Evolutionary conservation across 371 early-diverging fungal genomes (phyloP).

Genomic region (Chytridiales sp.): DNA sequence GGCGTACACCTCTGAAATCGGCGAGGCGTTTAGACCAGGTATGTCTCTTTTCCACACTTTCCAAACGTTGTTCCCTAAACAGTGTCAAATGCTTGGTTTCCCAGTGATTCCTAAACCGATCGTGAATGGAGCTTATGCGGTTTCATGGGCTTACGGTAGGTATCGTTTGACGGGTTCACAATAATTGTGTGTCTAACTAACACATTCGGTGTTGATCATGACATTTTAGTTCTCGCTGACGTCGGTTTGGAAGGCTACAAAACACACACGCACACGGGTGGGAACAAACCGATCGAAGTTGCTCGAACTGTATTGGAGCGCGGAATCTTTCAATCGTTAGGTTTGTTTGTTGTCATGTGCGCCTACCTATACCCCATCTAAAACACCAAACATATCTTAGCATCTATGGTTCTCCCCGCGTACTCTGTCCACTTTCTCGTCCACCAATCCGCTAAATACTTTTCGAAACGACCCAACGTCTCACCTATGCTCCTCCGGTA

Average conservation of each 20-base stretch:
- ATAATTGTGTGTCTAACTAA: no score
- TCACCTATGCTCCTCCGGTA: conserved; percentile 54
- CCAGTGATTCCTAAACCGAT: no score
- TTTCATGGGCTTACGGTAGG: conserved; percentile 25
- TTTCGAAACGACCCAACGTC: conserved; percentile 27
- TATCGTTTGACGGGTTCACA: conserved; percentile 15
- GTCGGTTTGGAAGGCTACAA: conserved; percentile 72
- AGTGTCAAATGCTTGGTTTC: no score
- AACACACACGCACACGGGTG: conserved; percentile 50
- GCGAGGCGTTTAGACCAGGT: conserved; percentile 77
- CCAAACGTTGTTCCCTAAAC: no score
- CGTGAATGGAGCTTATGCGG: conserved; percentile 23
- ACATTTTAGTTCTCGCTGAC: conserved; percentile 44
- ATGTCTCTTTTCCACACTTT: conserved; percentile 50
- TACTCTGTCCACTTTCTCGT: conserved; percentile 74
- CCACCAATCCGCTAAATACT: conserved; percentile 61
- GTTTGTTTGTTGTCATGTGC: conserved; percentile 1
- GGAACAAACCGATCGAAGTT: conserved; percentile 40
- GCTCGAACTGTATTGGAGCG: conserved; percentile 63
- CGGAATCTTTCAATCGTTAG: conserved; percentile 63
- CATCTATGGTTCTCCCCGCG: conserved; percentile 71
- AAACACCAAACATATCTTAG: conserved; percentile 34
- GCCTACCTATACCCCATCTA: not conserved
- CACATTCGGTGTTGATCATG: no score
- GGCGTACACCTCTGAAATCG: conserved; percentile 72